Evolutionary conservation across 2,329 filamentous ascomycete species (phyloP), one percentile per base, ranked within the genome.

Genomic region (Fonsecaea erecta): DNA sequence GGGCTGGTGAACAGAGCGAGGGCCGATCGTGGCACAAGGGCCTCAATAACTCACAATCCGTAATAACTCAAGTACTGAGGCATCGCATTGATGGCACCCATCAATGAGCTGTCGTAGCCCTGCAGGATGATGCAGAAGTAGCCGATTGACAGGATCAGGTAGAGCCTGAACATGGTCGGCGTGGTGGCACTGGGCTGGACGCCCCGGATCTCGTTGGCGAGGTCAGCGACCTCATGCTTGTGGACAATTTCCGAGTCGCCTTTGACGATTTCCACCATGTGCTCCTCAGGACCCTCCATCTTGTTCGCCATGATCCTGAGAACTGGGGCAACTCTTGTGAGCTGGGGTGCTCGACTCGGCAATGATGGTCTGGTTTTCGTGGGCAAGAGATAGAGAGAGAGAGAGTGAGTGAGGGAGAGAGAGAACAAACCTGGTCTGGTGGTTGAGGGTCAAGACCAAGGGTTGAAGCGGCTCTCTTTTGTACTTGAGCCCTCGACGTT

Each of bases 51-150:
- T 56, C 68, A 69, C 81, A 81, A 26, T 75, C 75, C 62, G 81
- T 81, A 48, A 68, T 80, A 81, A 7, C 70, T 60, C 43, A 77
- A 76, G 67, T 83, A 83, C 64, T 82, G 79, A 1, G 71, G 67
- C 64, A 81, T 81, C 28, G 76, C 77, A 70, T 83, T 83, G 71
- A 83, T 82, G 3, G 77, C 78, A 43, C 78, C 78, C 81, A 83
- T 83, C 5, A 83, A 71, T 8, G 78, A 80, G n/a, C 81, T 79
- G 70, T 83, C 80, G 66, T 82, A 83, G 30, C 81, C 81, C 67
- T 82, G 26, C 1, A 53, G 30, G 51, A 30, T 30, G 26, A 34
- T 34, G n/a, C 51, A 53, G 30, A 53, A 53, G 51, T 53, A 53
- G 26, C 26, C 51, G 7, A 30, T 30, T 4, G 30, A 34, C 26